A percentile compares a stretch with the other conserved stretches of the same genome.
These are phyloP conservation scores for Sorghum bicolor DNA, from an alignment of 176 grass and related monocot species.

Conservation along the genomic window DNA sequence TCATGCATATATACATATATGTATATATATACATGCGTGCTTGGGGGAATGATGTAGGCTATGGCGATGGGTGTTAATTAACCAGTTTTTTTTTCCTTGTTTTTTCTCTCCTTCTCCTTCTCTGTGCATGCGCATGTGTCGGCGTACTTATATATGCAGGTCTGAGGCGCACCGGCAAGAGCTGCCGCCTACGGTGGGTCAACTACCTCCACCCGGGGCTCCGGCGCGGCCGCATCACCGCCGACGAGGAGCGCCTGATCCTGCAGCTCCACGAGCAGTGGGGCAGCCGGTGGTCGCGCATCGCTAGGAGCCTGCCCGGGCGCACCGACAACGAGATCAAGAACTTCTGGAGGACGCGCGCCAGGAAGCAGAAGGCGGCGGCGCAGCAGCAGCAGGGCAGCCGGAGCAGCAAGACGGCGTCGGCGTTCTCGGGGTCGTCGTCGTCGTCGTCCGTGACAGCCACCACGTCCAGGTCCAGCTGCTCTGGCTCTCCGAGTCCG, in stretches of 20 bases:
- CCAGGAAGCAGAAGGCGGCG: constrained; percentile 68
- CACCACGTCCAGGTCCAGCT: constrained; percentile 35
- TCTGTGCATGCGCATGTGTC: constrained; percentile 19
- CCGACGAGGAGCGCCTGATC: constrained; percentile 81
- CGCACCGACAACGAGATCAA: constrained; percentile 99
- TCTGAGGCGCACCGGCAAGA: constrained; percentile 85
- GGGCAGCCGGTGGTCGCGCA: constrained; percentile 87
- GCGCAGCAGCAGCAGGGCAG: not conserved
- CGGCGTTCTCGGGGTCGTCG: constrained; percentile 21
- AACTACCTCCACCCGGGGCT: constrained; percentile 89
- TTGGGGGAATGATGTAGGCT: constrained; percentile 19
- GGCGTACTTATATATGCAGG: constrained; percentile 55
- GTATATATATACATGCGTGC: not conserved
- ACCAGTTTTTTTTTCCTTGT: constrained; percentile 14
- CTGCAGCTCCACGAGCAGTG: constrained; percentile 73
- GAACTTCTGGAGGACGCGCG: constrained; percentile 98
- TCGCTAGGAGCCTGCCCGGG: constrained; percentile 83
- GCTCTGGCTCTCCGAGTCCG: constrained; percentile 7
- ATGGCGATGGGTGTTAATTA: constrained; percentile 28
- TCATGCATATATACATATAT: not conserved
- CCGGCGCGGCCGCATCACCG: constrained; percentile 79
- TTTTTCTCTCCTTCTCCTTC: not conserved
- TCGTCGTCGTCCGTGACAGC: constrained; percentile 16
- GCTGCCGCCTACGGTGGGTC: constrained; percentile 84
- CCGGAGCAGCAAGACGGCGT: not conserved